These are phyloP conservation scores for Podosphaera fusca DNA, from an alignment of 2,329 filamentous ascomycete species.

Conservation along the genomic window DNA sequence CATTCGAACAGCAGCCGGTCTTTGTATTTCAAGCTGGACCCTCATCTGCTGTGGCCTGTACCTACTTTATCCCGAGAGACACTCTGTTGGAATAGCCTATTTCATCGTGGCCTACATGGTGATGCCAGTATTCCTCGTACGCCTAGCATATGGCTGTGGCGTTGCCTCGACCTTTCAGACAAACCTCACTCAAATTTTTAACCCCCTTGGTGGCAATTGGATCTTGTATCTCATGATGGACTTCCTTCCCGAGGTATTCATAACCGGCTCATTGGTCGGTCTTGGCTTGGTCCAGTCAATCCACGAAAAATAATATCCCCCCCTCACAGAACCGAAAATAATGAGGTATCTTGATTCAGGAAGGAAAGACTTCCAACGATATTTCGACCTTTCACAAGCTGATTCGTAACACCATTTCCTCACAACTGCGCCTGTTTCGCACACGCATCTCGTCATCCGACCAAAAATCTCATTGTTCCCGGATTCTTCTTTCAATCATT, in stretches of 20 bases:
- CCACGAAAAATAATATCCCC: not conserved
- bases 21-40: not conserved
- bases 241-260: slow-evolving; percentile 2
- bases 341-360: not conserved
- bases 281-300: not conserved
- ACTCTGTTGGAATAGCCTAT: not conserved
- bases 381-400: not conserved
- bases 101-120: not conserved
- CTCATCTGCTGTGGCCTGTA: not conserved
- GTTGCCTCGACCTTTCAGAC: slow-evolving; percentile 1
- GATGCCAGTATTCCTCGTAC: slow-evolving; percentile 1
- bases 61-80: not conserved
- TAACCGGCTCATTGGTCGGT: not conserved
- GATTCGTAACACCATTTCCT: not conserved
- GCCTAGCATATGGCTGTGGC: not conserved
- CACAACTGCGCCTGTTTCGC: not conserved
- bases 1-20: slow-evolving; percentile 1
- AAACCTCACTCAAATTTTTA: slow-evolving; percentile 1
- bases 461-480: not conserved
- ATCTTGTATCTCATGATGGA: not conserved
- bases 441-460: not conserved
- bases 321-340: not conserved
- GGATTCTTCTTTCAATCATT: not conserved
- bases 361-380: not conserved
- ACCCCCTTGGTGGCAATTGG: slow-evolving; percentile 1